Percentiles rank a stretch among this genome's conserved stretches.
These are phyloP conservation scores for Cardiospermum halicacabum DNA, from an alignment of 345 rosid genomes.

Conservation along the genomic window DNA sequence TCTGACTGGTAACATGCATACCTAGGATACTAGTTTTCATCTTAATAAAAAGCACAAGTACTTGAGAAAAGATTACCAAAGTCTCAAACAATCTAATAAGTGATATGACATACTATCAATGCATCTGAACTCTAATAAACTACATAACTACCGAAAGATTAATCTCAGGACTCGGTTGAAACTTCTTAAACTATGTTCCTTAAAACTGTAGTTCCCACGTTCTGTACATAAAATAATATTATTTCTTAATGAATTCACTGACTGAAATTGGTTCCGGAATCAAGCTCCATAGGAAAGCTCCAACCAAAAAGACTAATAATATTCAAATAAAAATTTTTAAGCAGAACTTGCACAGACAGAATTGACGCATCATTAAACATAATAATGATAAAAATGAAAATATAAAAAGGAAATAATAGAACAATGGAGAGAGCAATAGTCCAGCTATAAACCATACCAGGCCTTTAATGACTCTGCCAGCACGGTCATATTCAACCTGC, in stretches of 20 bases:
- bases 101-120: background rate
- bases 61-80: background rate
- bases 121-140: background rate
- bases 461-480: constrained; percentile 59
- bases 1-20: background rate
- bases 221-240: background rate
- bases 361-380: background rate
- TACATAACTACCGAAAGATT: background rate
- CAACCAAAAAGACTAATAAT: no score
- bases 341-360: background rate
- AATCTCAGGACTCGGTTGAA: background rate
- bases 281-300: no score
- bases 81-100: background rate
- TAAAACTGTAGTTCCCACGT: background rate
- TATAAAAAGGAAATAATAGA: no score
- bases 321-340: background rate
- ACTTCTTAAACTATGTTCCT: background rate
- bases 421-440: background rate
- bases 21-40: background rate
- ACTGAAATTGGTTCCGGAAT: background rate
- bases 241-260: background rate
- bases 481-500: constrained; percentile 69
- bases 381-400: no score
- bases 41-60: background rate
- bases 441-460: constrained; percentile 31